Evolutionary conservation across 2,329 filamentous ascomycete genomes (phyloP), one percentile per base, ranked within the genome.

Genomic region (Colletotrichum spinosum): DNA sequence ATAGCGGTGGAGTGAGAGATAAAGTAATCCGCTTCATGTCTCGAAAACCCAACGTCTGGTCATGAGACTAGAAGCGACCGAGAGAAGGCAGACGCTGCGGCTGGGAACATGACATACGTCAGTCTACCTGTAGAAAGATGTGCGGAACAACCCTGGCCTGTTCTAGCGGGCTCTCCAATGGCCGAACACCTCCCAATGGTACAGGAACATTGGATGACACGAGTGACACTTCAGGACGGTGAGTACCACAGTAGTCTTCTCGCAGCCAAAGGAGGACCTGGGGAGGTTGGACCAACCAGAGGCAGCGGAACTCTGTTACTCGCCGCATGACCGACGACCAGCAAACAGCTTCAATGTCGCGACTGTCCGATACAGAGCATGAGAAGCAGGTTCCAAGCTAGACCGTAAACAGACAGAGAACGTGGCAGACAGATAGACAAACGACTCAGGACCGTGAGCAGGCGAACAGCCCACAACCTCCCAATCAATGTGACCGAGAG

Each of bases 201-300:
- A 55, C 15, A 17, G 17, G 4, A 34, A 57, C 37, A 55, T 53
- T 12, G 37, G 52, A 62, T 65, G 62, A 55, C 52, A 57, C 39
- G 42, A 33, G 41, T 48, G 52, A 48, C 52, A 42, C 52, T 52
- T 53, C 46, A 52, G 17, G n/a, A 39, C 38, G 48, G 39, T 15
- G 41, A 35, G n/a, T 33, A 35, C 56, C 38, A 49, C 50, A 33
- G 15, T 17, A 9, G n/a, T n/a, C 15, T 46, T 45, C 44, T 39
- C 17, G 58, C 38, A 37, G 41, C 7, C 25, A 39, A 48, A 17
- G 51, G 37, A 38, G 35, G 38, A 15, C 41, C n/a, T 25, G 38
- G 49, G 9, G 2, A 33, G 25, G 25, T 25, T 25, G 25, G 25
- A 2, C 25, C 25, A 25, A 25, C 25, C 25, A 25, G 25, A 25